Conservation (phyloP, 1,139 yeast species). For the Petasospora fabianii region DNA sequence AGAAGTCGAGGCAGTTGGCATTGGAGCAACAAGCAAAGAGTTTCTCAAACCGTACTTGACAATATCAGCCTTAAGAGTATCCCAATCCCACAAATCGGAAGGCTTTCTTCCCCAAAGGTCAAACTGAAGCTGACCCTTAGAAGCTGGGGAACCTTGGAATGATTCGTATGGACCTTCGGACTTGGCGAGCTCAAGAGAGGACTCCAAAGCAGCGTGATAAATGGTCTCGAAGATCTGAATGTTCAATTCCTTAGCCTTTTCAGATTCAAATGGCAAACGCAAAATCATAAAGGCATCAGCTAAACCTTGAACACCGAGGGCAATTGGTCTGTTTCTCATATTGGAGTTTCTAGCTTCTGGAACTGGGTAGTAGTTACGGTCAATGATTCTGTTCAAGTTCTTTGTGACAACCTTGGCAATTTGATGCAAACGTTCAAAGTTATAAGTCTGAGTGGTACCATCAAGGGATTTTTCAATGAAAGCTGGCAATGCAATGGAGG, state of each 20-base stretch:
- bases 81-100: slow-evolving; percentile 60
- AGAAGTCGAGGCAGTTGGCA: slow-evolving; percentile 97
- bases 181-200: slow-evolving; percentile 70
- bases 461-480: slow-evolving; percentile 39
- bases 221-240: slow-evolving; percentile 85
- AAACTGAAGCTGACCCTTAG: slow-evolving; percentile 70
- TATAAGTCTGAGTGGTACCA: slow-evolving; percentile 38
- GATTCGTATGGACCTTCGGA: slow-evolving; percentile 62
- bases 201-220: slow-evolving; percentile 81
- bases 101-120: slow-evolving; percentile 63
- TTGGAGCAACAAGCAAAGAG: slow-evolving; percentile 83
- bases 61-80: slow-evolving; percentile 53
- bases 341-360: slow-evolving; percentile 66
- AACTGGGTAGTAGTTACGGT: slow-evolving; percentile 74
- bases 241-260: slow-evolving; percentile 67
- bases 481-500: slow-evolving; percentile 79
- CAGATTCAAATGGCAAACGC: slow-evolving; percentile 75
- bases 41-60: slow-evolving; percentile 67
- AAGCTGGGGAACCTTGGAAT: slow-evolving; percentile 77
- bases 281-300: slow-evolving; percentile 78
- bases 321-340: slow-evolving; percentile 76
- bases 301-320: slow-evolving; percentile 86
- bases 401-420: slow-evolving; percentile 70
- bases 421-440: slow-evolving; percentile 62
- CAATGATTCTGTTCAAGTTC: slow-evolving; percentile 75